Evolutionary conservation across 2,329 filamentous ascomycete genomes (phyloP), one percentile per base, ranked within the genome.

Genomic region (Verticillium alfalfae): DNA sequence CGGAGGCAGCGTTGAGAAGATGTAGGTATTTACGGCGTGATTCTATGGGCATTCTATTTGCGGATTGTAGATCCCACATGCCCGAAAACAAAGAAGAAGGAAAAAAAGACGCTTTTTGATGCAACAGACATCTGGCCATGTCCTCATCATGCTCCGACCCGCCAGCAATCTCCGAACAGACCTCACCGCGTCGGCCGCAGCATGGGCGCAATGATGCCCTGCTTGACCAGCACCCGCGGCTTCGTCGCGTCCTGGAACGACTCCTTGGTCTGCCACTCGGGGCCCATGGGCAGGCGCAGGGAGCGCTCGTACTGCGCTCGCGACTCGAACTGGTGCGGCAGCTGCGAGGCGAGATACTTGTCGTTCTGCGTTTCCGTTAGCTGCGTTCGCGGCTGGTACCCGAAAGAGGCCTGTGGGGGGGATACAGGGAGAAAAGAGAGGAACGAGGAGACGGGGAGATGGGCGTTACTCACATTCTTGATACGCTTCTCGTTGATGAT

Each of bases 211-310:
- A 99, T 93, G 67, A 96, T 83, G 56, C 95, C 95, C 78, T 93
- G 91, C 81, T 96, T 97, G 74, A 97, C 80, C 74, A 98, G 81
- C 67, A 98, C 85, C 69, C 92, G 87, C 62, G 95, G 95, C 84
- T 94, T 96, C 63, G 91, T 96, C 64, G 86, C 86, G 68, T 90
- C 87, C 80, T 98, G 93, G 83, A 95, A 95, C 15, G 90, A 92
- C 79, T 92, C 88, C 84, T 97, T 97, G n/a, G 94, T 98, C 68
- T 88, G 88, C 93, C 94, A 99, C 76, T 99, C 94, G 16, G 90
- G 92, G 1, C 95, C 95, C 64, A 98, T 86, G 1, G 95, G 95
- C 67, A 97, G 78, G 54, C 94, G 84, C 62, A 98, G 79, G 66
- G 90, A 91, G 58, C 94, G 82, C 81, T 99, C 95, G 77, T 98